Conservation (phyloP, 208 protist species). For the Trypanosoma scelopori region DNA sequence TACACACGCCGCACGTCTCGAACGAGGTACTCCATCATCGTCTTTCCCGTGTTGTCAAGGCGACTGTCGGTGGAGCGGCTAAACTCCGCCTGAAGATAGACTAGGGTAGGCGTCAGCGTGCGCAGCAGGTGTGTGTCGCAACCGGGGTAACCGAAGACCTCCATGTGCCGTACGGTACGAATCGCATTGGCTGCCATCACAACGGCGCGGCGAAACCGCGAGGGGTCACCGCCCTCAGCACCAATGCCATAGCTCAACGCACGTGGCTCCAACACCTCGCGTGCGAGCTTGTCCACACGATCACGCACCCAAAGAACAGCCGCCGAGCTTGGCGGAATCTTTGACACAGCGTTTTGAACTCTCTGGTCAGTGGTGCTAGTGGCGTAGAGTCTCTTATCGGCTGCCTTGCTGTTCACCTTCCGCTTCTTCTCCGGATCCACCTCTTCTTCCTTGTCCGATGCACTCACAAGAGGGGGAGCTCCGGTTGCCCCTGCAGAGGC, state of each 20-base stretch:
- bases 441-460: not conserved
- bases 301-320: conserved; percentile 77
- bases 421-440: not conserved
- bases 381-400: not conserved
- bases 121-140: conserved; percentile 70
- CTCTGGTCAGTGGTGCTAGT: not conserved
- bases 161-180: conserved; percentile 53
- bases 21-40: conserved; percentile 74
- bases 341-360: not conserved
- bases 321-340: conserved; percentile 68
- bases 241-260: conserved; percentile 77
- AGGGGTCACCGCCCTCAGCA: conserved; percentile 76
- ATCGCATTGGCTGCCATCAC: conserved; percentile 60
- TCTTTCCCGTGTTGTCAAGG: conserved; percentile 46
- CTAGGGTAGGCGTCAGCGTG: conserved; percentile 67
- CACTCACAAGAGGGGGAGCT: not conserved
- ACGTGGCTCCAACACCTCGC: conserved; percentile 64
- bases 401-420: not conserved
- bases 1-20: conserved; percentile 40
- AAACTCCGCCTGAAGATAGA: conserved; percentile 73
- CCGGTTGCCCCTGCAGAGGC: not conserved
- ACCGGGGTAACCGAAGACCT: conserved; percentile 53
- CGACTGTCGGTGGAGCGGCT: conserved; percentile 45
- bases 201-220: conserved; percentile 70
- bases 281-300: conserved; percentile 64